Evolutionary conservation across 352 stramenopile species (phyloP), one percentile per base, ranked within the genome.

Genomic region (Peronospora belbahrii): DNA sequence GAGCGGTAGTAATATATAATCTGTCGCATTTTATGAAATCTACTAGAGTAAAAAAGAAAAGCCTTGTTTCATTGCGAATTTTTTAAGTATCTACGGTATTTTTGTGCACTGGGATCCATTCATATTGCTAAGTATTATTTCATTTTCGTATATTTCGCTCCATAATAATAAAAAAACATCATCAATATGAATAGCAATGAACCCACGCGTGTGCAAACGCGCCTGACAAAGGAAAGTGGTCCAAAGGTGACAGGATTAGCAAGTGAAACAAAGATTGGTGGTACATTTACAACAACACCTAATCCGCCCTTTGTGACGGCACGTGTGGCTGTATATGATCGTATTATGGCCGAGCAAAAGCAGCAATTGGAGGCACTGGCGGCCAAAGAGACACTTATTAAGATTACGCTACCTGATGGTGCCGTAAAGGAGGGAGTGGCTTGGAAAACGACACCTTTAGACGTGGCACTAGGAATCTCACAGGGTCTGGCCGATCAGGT

Each of bases 371-470:
- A 74, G 50, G 64, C 85, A 25, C 56, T 86, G 39, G 65, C 63
- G 6, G 97, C 97, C 52, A 77, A 83, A 18, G 74, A 86, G 31
- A 77, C 83, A 35, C 62, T 83, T 39, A 99, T 99, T 59, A 83
- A 70, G 31, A 90, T 99, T 51, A 98, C 94, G 27, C 77, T 99
- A 37, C 97, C 97, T 0, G 96, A 99, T 68, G 97, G 96, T 30
- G 95, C 70, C 3, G 62, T 95, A 19, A 92, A 96, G 67, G 74
- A 96, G 15, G 96, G 94, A 25, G 45, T 85, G 7, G 88, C 85
- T 13, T 98, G 82, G 72, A 74, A 96, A 65, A 99, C 95, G 36
- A 97, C 95, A 44, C 97, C 97, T 6, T 88, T 98, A 60, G 94
- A 98, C 66, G 93, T 99, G 35, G 97, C 96, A 14, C 72, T 78